A percentile compares a stretch with the other conserved stretches of the same genome.
Conservation (phyloP, 305 asterid genomes). For the Lippia alba region DNA sequence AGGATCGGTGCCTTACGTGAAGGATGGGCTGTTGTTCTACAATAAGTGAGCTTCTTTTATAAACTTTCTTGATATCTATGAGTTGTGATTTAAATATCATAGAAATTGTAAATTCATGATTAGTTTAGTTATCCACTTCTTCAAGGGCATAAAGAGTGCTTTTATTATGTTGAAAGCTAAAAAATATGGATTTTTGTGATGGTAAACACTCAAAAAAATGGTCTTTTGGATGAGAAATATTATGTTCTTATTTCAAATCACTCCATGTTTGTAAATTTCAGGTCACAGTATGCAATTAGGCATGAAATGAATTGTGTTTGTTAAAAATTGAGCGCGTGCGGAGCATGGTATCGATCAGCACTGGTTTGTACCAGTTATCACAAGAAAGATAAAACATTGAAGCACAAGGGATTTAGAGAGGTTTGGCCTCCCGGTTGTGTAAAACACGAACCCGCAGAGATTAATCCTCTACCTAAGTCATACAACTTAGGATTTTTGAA, state of each 20-base stretch:
- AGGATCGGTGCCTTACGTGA: slow-evolving; percentile 66
- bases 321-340: too few relatives aligned
- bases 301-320: too few relatives aligned
- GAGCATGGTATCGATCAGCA: too few relatives aligned
- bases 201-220: not conserved
- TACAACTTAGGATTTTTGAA: too few relatives aligned
- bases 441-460: too few relatives aligned
- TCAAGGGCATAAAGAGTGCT: not conserved
- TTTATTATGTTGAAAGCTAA: not conserved
- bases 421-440: too few relatives aligned
- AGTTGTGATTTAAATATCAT: slow-evolving; percentile 6
- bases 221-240: slow-evolving; percentile 10
- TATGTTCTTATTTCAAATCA: not conserved
- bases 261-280: not conserved
- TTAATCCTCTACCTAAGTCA: too few relatives aligned
- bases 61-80: slow-evolving; percentile 13
- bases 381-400: too few relatives aligned
- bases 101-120: slow-evolving; percentile 19
- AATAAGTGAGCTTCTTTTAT: slow-evolving; percentile 65
- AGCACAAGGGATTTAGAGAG: too few relatives aligned
- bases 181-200: not conserved
- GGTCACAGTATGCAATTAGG: slow-evolving; percentile 10
- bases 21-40: slow-evolving; percentile 88
- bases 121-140: not conserved
- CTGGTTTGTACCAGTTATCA: too few relatives aligned